These are phyloP conservation scores for Dictyostelium discoideum DNA, from an alignment of 78 protist species.

Conservation along the genomic window DNA sequence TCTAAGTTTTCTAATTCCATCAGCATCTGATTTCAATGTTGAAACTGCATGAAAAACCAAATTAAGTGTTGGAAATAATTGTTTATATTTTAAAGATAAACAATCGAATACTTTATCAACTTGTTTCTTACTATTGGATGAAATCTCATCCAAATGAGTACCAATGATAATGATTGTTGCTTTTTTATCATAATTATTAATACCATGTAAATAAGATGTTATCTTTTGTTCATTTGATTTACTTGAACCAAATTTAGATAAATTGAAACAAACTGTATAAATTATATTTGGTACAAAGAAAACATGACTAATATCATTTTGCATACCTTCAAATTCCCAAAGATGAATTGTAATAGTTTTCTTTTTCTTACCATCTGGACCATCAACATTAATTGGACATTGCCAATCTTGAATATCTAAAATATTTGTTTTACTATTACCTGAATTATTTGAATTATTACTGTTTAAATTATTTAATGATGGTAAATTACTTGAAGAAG, in stretches of 20 bases:
- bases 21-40: slow-evolving; percentile 36
- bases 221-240: background rate
- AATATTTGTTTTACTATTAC: slow-evolving; percentile 26
- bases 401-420: slow-evolving; percentile 68
- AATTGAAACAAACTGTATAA: slow-evolving; percentile 28
- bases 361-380: slow-evolving; percentile 50
- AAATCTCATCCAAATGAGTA: slow-evolving; percentile 51
- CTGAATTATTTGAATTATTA: background rate
- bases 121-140: background rate
- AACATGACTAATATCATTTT: slow-evolving; percentile 45
- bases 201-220: slow-evolving; percentile 15
- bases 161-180: slow-evolving; percentile 31
- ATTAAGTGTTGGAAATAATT: slow-evolving; percentile 8
- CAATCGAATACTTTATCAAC: slow-evolving; percentile 37
- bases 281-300: slow-evolving; percentile 60
- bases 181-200: slow-evolving; percentile 20
- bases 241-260: background rate
- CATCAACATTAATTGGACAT: slow-evolving; percentile 33
- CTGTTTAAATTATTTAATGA: background rate
- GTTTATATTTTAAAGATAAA: background rate
- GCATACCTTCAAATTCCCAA: slow-evolving; percentile 77
- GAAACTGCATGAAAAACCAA: background rate
- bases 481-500: background rate
- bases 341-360: slow-evolving; percentile 32
- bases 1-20: slow-evolving; percentile 36